phyloP scores from a whole-genome alignment of 2,329 filamentous ascomycete species.

The Nectriaceae sp. region DNA sequence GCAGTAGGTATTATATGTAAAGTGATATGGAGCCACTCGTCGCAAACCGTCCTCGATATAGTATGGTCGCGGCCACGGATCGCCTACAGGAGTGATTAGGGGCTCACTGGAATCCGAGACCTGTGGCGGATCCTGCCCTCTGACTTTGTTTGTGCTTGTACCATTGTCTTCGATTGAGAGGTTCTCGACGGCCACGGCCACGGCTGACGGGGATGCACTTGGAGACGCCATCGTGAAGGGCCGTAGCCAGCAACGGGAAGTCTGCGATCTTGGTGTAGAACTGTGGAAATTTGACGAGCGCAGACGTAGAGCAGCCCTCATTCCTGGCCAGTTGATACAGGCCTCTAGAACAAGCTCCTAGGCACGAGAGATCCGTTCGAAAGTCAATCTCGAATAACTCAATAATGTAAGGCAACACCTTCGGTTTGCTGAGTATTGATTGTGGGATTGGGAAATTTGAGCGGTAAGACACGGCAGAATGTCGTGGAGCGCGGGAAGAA shows the following conservation, averaged over 20 bases:
- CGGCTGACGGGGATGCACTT: constrained; percentile 11
- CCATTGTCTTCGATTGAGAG: constrained; percentile 17
- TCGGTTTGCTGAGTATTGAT: too few species aligned
- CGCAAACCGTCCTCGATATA: constrained; percentile 81
- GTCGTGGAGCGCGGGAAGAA: background rate
- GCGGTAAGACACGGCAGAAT: constrained; percentile 34
- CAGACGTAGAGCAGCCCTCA: constrained; percentile 28
- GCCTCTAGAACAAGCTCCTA: background rate
- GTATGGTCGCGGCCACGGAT: constrained; percentile 67
- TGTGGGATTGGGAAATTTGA: constrained; percentile 18
- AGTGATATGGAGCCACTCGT: constrained; percentile 84
- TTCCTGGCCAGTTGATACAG: constrained; percentile 17
- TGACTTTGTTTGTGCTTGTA: constrained; percentile 8
- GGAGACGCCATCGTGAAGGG: constrained; percentile 22
- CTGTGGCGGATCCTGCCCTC: constrained; percentile 17
- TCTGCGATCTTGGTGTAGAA: constrained; percentile 16
- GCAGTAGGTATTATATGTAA: constrained; percentile 91
- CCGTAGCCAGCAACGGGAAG: constrained; percentile 5
- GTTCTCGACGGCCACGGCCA: constrained; percentile 17
- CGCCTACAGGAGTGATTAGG: constrained; percentile 36
- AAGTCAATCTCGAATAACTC: too few species aligned
- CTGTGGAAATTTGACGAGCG: constrained; percentile 21
- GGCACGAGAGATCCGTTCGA: too few species aligned
- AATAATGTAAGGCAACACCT: too few species aligned
- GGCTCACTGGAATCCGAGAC: constrained; percentile 22